phyloP scores from a whole-genome alignment of 495 filamentous ascomycete genomes.

The Cenococcum geophilum region DNA sequence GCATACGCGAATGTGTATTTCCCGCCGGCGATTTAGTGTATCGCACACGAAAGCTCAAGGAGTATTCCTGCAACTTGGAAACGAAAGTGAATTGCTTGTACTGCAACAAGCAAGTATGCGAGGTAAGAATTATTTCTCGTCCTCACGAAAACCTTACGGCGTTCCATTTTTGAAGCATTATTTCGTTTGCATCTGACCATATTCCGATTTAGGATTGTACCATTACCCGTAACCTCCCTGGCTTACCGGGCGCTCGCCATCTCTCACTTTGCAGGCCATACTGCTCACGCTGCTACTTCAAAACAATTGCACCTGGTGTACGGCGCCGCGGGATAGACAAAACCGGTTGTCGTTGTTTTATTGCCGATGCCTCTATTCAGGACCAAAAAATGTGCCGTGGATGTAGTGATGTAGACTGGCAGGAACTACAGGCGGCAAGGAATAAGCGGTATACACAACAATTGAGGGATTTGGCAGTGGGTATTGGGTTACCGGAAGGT shows the following conservation, averaged over 20 bases:
- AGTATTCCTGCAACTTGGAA: slow-evolving; percentile 10
- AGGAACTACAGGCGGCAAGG: slow-evolving; percentile 4
- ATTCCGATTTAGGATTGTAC: slow-evolving; percentile 13
- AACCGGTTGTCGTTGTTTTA: slow-evolving; percentile 12
- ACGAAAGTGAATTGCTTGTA: slow-evolving; percentile 19
- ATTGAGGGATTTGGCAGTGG: slow-evolving; percentile 16
- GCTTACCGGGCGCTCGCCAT: slow-evolving; percentile 18
- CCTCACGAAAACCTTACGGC: neutral
- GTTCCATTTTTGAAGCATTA: neutral
- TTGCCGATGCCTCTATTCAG: neutral
- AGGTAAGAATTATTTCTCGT: slow-evolving; percentile 7
- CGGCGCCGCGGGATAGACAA: slow-evolving; percentile 5
- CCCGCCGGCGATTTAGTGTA: slow-evolving; percentile 13
- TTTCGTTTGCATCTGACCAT: neutral
- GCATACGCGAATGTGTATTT: slow-evolving; percentile 23
- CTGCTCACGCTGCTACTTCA: slow-evolving; percentile 23
- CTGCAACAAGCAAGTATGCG: slow-evolving; percentile 29
- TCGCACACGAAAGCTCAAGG: slow-evolving; percentile 20
- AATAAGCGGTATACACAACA: slow-evolving; percentile 16
- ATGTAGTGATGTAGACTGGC: slow-evolving; percentile 6
- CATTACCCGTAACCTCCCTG: neutral
- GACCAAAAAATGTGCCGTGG: slow-evolving; percentile 10
- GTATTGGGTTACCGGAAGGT: neutral
- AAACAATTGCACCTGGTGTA: neutral
- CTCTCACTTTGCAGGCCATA: slow-evolving; percentile 10